Evolutionary conservation across 495 filamentous ascomycete genomes (phyloP).

Genomic region (Articulospora tetracladia): DNA sequence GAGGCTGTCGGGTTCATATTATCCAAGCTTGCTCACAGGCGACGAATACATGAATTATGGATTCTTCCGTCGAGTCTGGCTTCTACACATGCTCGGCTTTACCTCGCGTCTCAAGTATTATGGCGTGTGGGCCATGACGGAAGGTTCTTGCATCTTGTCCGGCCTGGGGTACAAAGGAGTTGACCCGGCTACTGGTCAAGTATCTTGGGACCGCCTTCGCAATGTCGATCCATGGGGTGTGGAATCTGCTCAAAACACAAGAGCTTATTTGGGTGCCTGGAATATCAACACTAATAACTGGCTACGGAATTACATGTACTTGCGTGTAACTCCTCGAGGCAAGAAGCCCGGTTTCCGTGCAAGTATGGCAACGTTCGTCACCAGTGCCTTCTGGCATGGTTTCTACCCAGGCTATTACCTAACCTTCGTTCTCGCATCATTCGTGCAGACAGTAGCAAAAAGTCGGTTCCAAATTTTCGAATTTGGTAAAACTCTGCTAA

Average conservation of each 20-base stretch:
- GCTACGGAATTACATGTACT: slow-evolving; percentile 93
- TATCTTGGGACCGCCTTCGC: slow-evolving; percentile 82
- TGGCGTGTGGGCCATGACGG: slow-evolving; percentile 88
- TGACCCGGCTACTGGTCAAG: slow-evolving; percentile 74
- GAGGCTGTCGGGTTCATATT: slow-evolving; percentile 66
- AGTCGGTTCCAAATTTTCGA: slow-evolving; percentile 48
- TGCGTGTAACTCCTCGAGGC: slow-evolving; percentile 90
- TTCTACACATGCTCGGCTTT: slow-evolving; percentile 78
- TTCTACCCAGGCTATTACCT: slow-evolving; percentile 98
- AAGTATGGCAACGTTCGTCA: slow-evolving; percentile 88
- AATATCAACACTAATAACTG: slow-evolving; percentile 99
- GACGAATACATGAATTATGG: slow-evolving; percentile 60
- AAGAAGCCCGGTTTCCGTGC: slow-evolving; percentile 97
- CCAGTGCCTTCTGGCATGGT: slow-evolving; percentile 95
- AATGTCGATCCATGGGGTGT: slow-evolving; percentile 82
- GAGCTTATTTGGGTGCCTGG: slow-evolving; percentile 86
- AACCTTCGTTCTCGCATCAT: slow-evolving; percentile 80
- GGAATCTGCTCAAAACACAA: slow-evolving; percentile 85
- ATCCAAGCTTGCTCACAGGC: slow-evolving; percentile 52
- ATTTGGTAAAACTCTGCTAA: slow-evolving; percentile 5
- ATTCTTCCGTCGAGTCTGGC: slow-evolving; percentile 67
- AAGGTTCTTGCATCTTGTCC: slow-evolving; percentile 91
- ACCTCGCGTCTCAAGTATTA: slow-evolving; percentile 88
- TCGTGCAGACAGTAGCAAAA: slow-evolving; percentile 91
- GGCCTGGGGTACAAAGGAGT: slow-evolving; percentile 94